Base-by-base conservation (phyloP, 768 basidiomycete species). In the Dacryopinax primogenitus region DNA sequence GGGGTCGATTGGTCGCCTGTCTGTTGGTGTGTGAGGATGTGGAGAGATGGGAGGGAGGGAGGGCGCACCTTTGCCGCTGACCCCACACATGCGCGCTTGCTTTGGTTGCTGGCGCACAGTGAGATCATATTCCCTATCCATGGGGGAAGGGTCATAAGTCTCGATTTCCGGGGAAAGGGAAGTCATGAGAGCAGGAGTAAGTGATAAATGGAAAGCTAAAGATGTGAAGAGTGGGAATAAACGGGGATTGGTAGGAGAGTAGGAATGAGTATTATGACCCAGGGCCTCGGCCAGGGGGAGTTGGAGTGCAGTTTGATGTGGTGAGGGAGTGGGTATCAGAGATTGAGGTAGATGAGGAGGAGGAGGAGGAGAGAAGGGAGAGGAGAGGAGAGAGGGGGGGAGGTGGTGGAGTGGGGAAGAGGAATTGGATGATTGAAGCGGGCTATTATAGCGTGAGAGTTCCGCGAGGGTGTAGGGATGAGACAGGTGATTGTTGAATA, bases 1-100 rank as follows among this genome's bases (percentile, higher is more conserved):
- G 0, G 94, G 94, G 79, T 97, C 93, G 73, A 97, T 92, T 1
- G 94, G 93, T 36, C 93, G 82, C n/a, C 93, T 83, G 81, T 95
- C 94, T 64, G 91, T 92, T 88, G 77, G 39, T 58, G 39, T 16
- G 64, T 33, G 18, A 66, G 28, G 36, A 21, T 33, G 67, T 37
- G 44, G 28, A 58, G 51, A 63, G 62, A 65, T 23, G 61, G 47
- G 62, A 34, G 47, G 16, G 33, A 61, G 45, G 35, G 33, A 23
- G 41, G 65, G 36, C 68, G 70, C 68, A 83, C 84, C 82, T 80
- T 85, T 84, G 69, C 90, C 89, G 44, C 92, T 89, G 11, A 92
- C 87, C 64, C 90, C 89, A 69, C 90, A 92, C 90, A 91, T 92
- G 66, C 75, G 66, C 4, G 75, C 74, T 75, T 93, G 91, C 75